phyloP scores from a whole-genome alignment of 1,284 basidiomycete species.

The Puccinia sorghi region DNA sequence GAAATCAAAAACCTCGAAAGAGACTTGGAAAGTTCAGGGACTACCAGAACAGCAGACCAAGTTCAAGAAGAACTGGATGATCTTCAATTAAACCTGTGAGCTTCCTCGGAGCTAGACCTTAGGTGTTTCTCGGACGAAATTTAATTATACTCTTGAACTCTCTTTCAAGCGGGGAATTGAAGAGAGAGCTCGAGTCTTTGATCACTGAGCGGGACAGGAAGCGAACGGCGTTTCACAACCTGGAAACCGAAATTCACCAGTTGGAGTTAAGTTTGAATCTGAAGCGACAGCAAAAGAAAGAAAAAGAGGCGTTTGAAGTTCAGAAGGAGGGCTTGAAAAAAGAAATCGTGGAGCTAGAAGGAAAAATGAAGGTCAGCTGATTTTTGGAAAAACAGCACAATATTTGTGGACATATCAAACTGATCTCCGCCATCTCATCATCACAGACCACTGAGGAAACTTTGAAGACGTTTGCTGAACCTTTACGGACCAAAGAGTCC shows the following conservation, averaged over 20 bases:
- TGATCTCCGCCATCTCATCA: not conserved
- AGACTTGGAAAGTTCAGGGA: conserved; percentile 71
- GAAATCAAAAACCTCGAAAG: conserved; percentile 71
- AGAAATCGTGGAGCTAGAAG: conserved; percentile 31
- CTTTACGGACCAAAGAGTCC: conserved; percentile 69
- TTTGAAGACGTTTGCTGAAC: conserved; percentile 67
- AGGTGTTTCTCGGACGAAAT: not conserved
- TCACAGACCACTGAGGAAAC: conserved; percentile 68
- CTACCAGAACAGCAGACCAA: conserved; percentile 77
- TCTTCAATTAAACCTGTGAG: conserved; percentile 70
- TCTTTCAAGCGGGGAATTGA: conserved; percentile 15
- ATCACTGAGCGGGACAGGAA: conserved; percentile 33
- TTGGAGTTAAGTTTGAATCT: conserved; percentile 28
- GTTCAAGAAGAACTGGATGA: conserved; percentile 74
- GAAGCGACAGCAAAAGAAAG: conserved; percentile 42
- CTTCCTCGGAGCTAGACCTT: not conserved
- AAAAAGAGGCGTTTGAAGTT: conserved; percentile 24
- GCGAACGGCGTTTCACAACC: conserved; percentile 15
- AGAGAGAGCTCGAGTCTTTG: conserved; percentile 25
- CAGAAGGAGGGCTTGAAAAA: conserved; percentile 33
- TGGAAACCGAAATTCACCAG: conserved; percentile 46
- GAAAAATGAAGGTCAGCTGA: conserved; percentile 29
- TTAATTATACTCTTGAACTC: not conserved
- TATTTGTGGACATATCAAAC: not conserved
- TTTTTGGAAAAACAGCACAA: not conserved